Evolutionary conservation across 2,329 filamentous ascomycete species (phyloP).

Genomic region (Colletotrichum orbiculare): DNA sequence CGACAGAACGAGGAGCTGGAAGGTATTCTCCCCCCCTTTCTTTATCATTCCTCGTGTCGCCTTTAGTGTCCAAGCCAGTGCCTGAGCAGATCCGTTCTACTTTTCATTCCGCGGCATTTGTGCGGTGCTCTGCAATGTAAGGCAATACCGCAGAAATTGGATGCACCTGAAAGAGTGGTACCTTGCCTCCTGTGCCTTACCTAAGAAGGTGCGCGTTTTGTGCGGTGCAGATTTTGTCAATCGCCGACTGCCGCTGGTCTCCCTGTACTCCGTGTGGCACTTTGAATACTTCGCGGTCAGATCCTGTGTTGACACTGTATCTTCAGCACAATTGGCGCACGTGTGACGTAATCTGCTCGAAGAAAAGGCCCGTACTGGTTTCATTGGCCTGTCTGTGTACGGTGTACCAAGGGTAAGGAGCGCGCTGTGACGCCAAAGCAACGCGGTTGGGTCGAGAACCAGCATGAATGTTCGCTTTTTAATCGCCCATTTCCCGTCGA

Average conservation of each 20-base stretch:
- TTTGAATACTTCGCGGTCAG: fast-evolving
- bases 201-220: conserved; percentile 30
- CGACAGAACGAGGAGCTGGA: neutral
- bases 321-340: conserved; percentile 18
- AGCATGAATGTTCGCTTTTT: conserved; percentile 18
- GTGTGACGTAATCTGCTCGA: conserved; percentile 34
- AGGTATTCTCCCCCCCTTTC: conserved; percentile 4
- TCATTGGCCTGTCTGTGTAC: conserved; percentile 20
- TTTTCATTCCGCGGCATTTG: conserved; percentile 30
- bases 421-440: conserved; percentile 27
- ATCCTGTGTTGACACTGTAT: neutral
- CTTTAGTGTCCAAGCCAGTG: neutral
- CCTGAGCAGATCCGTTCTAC: conserved; percentile 2
- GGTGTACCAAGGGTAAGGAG: neutral
- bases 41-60: neutral
- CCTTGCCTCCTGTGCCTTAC: conserved; percentile 22
- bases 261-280: conserved; percentile 4
- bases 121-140: conserved; percentile 30
- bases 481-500: neutral
- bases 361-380: conserved; percentile 29
- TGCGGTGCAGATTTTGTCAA: conserved; percentile 34
- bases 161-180: conserved; percentile 2
- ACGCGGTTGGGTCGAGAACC: conserved; percentile 25
- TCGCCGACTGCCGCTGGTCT: conserved; percentile 10
- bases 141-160: neutral